Percentiles rank a stretch among this genome's conserved stretches.
phyloP scores from a whole-genome alignment of 495 filamentous ascomycete species.

The Tuber calosporum region DNA sequence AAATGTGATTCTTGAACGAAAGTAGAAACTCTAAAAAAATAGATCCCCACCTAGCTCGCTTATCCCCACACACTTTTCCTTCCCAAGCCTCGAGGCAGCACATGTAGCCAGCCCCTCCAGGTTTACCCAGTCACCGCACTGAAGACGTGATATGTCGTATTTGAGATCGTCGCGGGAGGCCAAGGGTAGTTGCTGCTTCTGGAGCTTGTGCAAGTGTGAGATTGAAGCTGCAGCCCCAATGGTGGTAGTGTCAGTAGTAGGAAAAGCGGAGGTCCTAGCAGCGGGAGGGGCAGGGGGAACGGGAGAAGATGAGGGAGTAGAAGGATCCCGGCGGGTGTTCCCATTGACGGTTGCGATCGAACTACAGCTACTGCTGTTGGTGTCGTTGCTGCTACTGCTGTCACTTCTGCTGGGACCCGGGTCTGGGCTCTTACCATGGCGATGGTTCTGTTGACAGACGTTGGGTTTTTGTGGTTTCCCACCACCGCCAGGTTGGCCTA shows the following conservation, averaged over 20 bases:
- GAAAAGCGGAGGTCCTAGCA: not conserved
- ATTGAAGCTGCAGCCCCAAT: slow-evolving; percentile 19
- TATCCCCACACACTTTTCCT: slow-evolving; percentile 36
- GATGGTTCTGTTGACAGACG: slow-evolving; percentile 34
- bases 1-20: slow-evolving; percentile 12
- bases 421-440: slow-evolving; percentile 28
- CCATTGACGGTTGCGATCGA: slow-evolving; percentile 26
- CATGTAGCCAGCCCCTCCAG: slow-evolving; percentile 33
- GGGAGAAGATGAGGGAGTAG: slow-evolving; percentile 1
- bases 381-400: slow-evolving; percentile 7
- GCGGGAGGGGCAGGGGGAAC: not conserved
- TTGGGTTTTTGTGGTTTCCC: slow-evolving; percentile 31
- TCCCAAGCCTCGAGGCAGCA: slow-evolving; percentile 28
- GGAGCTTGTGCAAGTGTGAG: slow-evolving; percentile 11
- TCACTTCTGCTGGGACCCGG: slow-evolving; percentile 20
- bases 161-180: slow-evolving; percentile 19
- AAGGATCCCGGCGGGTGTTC: slow-evolving; percentile 17
- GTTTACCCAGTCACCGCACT: slow-evolving; percentile 36
- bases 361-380: slow-evolving; percentile 9
- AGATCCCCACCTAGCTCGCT: slow-evolving; percentile 38
- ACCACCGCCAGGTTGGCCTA: slow-evolving; percentile 28
- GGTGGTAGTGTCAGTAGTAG: not conserved
- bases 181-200: slow-evolving; percentile 8
- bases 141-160: slow-evolving; percentile 35
- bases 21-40: slow-evolving; percentile 22